Evolutionary conservation across 257 asterid genomes (phyloP).

Genomic region (Nicotiana sylvestris): DNA sequence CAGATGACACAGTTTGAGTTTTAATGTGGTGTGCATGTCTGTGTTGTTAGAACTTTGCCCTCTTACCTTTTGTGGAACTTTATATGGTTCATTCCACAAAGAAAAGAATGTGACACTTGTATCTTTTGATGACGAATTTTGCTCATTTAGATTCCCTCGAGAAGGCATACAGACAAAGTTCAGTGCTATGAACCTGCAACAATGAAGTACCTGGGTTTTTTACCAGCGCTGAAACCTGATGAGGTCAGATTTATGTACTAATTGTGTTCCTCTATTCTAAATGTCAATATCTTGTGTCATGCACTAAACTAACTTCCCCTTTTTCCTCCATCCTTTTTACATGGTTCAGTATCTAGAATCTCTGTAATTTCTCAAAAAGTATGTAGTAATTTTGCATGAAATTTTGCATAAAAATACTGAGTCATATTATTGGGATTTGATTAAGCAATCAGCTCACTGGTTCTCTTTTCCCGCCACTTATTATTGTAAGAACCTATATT

Average conservation of each 20-base stretch:
- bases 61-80: background rate
- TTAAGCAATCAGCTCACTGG: background rate
- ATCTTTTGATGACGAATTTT: background rate
- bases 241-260: slow-evolving; percentile 51
- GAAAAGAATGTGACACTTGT: background rate
- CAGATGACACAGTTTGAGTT: background rate
- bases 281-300: background rate
- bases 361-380: background rate
- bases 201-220: slow-evolving; percentile 87
- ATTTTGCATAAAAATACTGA: background rate
- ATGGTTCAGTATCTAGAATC: background rate
- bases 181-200: slow-evolving; percentile 99
- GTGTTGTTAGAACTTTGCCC: background rate
- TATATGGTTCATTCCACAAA: background rate
- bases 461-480: background rate
- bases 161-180: slow-evolving; percentile 93
- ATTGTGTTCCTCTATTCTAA: background rate
- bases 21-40: background rate
- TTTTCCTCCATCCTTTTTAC: background rate
- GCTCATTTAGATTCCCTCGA: slow-evolving; percentile 73
- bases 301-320: background rate
- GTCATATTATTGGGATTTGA: background rate
- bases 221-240: slow-evolving; percentile 81
- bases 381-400: background rate
- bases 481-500: background rate